Evolutionary conservation across 805 yeast genomes (phyloP).

Genomic region (Hermanozyma aechmeae): DNA sequence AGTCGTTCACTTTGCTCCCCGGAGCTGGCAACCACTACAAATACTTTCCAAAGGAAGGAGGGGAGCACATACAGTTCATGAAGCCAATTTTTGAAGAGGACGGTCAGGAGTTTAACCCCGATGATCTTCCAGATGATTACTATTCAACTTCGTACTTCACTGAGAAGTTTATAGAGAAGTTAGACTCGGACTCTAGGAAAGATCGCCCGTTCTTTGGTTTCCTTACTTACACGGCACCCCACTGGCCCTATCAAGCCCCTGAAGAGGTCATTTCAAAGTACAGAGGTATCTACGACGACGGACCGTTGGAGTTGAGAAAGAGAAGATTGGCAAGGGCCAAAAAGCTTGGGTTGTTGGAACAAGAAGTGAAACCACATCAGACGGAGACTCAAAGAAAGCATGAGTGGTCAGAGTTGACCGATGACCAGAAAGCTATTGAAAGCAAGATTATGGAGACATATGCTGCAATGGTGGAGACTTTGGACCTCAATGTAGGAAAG

Average conservation of each 20-base stretch:
- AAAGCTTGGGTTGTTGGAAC: constrained; percentile 38
- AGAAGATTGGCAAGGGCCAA: constrained; percentile 30
- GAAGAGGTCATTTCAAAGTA: constrained; percentile 36
- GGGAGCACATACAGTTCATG: constrained; percentile 22
- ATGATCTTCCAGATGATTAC: constrained; percentile 35
- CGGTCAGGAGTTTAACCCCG: constrained; percentile 26
- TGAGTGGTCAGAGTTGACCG: constrained; percentile 34
- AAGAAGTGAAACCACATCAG: constrained; percentile 35
- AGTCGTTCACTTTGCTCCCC: constrained; percentile 40
- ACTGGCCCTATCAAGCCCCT: constrained; percentile 62
- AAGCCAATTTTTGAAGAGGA: constrained; percentile 32
- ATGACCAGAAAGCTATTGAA: constrained; percentile 26
- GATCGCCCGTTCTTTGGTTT: constrained; percentile 47
- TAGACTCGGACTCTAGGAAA: constrained; percentile 17
- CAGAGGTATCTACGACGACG: constrained; percentile 37
- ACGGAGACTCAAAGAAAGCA: constrained; percentile 32
- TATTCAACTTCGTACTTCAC: constrained; percentile 39
- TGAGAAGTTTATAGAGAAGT: constrained; percentile 29
- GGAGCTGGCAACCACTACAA: constrained; percentile 53
- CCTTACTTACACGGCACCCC: constrained; percentile 56
- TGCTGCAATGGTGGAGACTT: constrained; percentile 55
- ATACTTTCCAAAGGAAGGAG: constrained; percentile 28
- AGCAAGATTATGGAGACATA: constrained; percentile 44
- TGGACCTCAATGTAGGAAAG: constrained; percentile 45
- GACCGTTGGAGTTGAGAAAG: constrained; percentile 36